Conservation (phyloP, 2,329 filamentous ascomycete genomes). For the Beauveria sp. region DNA sequence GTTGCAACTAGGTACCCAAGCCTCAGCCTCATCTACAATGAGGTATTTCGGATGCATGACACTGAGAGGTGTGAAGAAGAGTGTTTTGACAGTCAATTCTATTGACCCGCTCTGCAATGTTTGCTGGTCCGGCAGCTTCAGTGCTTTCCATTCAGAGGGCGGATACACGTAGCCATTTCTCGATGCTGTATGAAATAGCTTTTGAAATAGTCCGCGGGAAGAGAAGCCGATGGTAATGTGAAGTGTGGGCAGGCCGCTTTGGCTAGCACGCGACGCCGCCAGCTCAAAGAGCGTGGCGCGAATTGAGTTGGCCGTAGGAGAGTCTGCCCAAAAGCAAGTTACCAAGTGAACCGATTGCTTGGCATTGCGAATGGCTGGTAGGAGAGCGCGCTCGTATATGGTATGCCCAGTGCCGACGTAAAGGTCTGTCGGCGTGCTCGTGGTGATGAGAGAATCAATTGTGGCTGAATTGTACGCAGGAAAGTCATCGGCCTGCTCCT, state of each 20-base stretch:
- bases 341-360: constrained; percentile 63
- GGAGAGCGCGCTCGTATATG: constrained; percentile 46
- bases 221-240: constrained; percentile 71
- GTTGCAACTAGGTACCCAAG: constrained; percentile 72
- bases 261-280: constrained; percentile 35
- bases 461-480: constrained; percentile 40
- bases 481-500: constrained; percentile 33
- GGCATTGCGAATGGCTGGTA: constrained; percentile 54
- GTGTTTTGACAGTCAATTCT: constrained; percentile 63
- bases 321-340: constrained; percentile 75
- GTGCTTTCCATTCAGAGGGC: constrained; percentile 48
- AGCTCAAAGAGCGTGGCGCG: constrained; percentile 50
- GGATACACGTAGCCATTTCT: constrained; percentile 54
- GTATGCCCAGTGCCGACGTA: constrained; percentile 50
- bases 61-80: constrained; percentile 73
- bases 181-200: constrained; percentile 64
- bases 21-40: constrained; percentile 58
- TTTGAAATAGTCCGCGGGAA: constrained; percentile 63
- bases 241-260: constrained; percentile 29
- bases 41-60: constrained; percentile 87
- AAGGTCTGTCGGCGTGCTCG: constrained; percentile 39
- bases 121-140: constrained; percentile 55
- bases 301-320: constrained; percentile 51
- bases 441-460: constrained; percentile 39
- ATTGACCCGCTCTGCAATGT: constrained; percentile 49